A percentile compares a stretch with the other conserved stretches of the same genome.
Conservation (phyloP, 2,329 filamentous ascomycete species). For the Beauveria medogensis region DNA sequence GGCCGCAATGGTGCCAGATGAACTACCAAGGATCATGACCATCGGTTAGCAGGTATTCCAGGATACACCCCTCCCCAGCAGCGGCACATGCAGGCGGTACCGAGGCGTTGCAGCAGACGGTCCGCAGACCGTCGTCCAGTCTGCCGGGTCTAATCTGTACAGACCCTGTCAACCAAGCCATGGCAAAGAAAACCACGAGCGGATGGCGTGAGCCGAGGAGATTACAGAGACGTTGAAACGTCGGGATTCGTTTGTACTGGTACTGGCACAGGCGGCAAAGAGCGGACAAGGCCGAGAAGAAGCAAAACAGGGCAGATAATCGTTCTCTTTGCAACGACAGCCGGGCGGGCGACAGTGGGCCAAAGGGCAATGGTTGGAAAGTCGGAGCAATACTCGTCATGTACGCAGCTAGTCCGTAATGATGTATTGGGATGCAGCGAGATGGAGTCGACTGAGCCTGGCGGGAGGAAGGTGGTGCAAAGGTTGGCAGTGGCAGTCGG, state of each 20-base stretch:
- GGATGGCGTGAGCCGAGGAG: background rate
- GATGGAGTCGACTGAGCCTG: conserved; percentile 4
- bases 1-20: conserved; percentile 1
- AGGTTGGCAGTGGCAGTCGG: background rate
- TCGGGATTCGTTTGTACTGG: background rate
- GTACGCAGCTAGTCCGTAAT: background rate
- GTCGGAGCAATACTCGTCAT: background rate
- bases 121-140: background rate
- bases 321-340: background rate
- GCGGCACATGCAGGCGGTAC: background rate
- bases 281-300: background rate
- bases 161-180: background rate
- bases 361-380: background rate
- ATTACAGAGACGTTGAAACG: conserved; percentile 1
- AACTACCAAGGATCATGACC: background rate
- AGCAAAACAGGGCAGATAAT: background rate
- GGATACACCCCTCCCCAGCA: background rate
- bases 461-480: background rate
- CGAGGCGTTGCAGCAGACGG: no score
- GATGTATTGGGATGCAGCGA: background rate
- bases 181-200: background rate
- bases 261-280: background rate
- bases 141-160: background rate
- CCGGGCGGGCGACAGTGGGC: background rate
- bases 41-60: background rate